Evolutionary conservation across 257 asterid genomes (phyloP).

Genomic region (Ajuga chamaepitys): DNA sequence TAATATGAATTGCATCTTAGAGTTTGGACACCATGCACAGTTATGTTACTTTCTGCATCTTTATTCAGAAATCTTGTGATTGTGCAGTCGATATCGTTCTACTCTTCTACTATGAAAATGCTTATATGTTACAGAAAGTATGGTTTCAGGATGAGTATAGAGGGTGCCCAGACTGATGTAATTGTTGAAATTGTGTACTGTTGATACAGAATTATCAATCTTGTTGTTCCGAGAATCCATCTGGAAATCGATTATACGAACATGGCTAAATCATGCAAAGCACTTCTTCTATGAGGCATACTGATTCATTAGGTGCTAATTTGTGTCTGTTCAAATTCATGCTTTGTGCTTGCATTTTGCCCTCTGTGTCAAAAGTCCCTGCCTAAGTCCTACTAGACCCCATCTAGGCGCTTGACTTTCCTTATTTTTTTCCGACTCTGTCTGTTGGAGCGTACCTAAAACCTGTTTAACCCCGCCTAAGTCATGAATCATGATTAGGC

Average conservation of each 20-base stretch:
- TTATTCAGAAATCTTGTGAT: no score
- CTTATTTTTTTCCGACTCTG: no score
- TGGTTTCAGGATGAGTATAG: no score
- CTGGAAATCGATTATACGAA: not conserved
- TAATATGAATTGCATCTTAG: not conserved
- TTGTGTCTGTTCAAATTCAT: not conserved
- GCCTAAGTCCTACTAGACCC: no score
- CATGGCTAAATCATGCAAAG: not conserved
- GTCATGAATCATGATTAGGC: no score
- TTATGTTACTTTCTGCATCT: not conserved
- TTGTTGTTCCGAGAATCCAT: not conserved
- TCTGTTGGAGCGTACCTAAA: not conserved
- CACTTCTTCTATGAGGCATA: not conserved
- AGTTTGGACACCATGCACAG: not conserved
- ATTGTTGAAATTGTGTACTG: not conserved
- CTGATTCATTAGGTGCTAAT: not conserved
- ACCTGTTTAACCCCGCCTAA: no score
- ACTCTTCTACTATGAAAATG: not conserved
- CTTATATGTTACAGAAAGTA: not conserved
- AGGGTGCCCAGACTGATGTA: no score
- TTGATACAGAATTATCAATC: not conserved
- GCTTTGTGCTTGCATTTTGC: not conserved
- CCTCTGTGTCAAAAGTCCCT: not conserved
- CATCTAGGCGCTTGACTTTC: no score
- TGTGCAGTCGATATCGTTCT: not conserved